Evolutionary conservation across 2,329 filamentous ascomycete species (phyloP).

Genomic region (Sporothrix dimorphospora): DNA sequence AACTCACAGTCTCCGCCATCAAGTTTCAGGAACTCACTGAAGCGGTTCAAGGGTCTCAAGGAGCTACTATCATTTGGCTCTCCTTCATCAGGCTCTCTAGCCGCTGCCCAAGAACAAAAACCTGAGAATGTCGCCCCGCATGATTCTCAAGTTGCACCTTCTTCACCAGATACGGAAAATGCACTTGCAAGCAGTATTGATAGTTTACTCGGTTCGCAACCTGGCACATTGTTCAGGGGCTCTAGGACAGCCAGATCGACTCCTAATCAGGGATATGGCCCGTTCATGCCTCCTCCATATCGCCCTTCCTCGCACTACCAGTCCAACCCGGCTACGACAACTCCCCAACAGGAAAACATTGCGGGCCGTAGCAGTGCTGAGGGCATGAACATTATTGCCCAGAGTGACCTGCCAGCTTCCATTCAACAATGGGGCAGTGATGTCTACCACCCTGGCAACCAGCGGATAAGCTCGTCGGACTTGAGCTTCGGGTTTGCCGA

Average conservation of each 20-base stretch:
- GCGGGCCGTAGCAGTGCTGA: background rate
- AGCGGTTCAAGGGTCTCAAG: constrained; percentile 35
- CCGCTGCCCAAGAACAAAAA: background rate
- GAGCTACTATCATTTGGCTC: constrained; percentile 14
- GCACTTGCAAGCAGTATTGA: constrained; percentile 24
- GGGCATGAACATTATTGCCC: background rate
- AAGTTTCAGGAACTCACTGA: constrained; percentile 42
- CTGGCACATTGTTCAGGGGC: constrained; percentile 37
- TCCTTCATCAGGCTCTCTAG: background rate
- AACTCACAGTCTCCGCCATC: constrained; percentile 38
- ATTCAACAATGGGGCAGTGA: constrained; percentile 39
- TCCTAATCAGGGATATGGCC: constrained; percentile 36
- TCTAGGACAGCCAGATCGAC: constrained; percentile 42
- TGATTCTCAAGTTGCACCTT: background rate
- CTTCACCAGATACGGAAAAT: background rate
- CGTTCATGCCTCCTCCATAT: constrained; percentile 38
- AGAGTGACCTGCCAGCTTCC: constrained; percentile 22
- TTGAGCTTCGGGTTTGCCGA: constrained; percentile 29
- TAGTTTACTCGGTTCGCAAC: constrained; percentile 29
- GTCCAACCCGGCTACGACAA: background rate
- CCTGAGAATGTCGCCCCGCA: background rate
- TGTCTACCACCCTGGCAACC: constrained; percentile 34
- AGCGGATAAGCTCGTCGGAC: constrained; percentile 34
- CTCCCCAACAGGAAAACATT: background rate
- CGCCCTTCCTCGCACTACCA: constrained; percentile 18